A percentile compares a stretch with the other conserved stretches of the same genome.
Evolutionary conservation across 805 yeast species (phyloP).

Genomic region (Pichia rugopelliculosa): DNA sequence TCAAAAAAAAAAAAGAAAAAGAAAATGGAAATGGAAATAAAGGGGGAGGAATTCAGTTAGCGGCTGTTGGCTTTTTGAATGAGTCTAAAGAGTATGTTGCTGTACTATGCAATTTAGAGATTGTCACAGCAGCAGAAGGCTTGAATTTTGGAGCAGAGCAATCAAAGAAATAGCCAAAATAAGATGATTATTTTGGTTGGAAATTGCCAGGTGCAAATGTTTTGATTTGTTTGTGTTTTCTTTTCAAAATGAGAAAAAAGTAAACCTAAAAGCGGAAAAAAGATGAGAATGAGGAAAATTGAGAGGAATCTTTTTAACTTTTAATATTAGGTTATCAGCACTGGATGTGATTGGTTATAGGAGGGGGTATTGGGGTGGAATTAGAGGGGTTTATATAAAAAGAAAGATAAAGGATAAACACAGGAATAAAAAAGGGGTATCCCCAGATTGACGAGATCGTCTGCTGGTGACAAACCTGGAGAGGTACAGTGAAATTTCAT

Average conservation of each 20-base stretch:
- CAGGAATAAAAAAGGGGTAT: too few species aligned
- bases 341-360: too few species aligned
- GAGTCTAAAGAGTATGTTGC: neutral
- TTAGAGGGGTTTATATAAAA: too few species aligned
- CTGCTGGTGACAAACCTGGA: too few species aligned
- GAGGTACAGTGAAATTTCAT: too few species aligned
- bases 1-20: neutral
- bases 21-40: too few species aligned
- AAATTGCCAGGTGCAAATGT: neutral
- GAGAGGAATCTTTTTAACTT: too few species aligned
- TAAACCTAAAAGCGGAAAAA: neutral
- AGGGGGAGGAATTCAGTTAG: too few species aligned
- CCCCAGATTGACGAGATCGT: too few species aligned
- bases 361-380: too few species aligned
- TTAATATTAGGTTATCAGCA: too few species aligned
- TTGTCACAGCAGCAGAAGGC: neutral
- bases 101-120: neutral
- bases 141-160: neutral
- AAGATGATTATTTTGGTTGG: neutral
- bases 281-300: neutral
- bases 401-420: too few species aligned
- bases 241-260: neutral
- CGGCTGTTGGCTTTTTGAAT: neutral
- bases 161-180: neutral
- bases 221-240: neutral